Base-by-base conservation (phyloP, 23 red algal species). In the Cyanidioschyzon merolae region DNA sequence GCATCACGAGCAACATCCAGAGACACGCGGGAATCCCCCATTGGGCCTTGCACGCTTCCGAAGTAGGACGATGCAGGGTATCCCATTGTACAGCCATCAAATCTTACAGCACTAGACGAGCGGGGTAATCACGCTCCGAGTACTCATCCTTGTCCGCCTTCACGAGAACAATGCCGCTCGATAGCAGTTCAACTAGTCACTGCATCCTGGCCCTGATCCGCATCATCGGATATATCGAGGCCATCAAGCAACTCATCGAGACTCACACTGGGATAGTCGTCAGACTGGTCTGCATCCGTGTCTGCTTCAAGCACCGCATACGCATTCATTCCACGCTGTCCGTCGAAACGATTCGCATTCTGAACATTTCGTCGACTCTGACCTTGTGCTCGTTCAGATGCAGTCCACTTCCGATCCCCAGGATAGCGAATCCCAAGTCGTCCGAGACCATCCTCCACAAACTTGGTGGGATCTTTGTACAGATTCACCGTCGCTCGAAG, bases 161-260 rank as follows among this genome's bases (percentile, higher is more conserved):
- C n/a, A n/a, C n/a, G n/a, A n/a, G n/a, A n/a, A n/a, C n/a, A n/a
- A n/a, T n/a, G n/a, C n/a, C n/a, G n/a, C n/a, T n/a, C n/a, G n/a
- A n/a, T n/a, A n/a, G n/a, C n/a, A n/a, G n/a, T n/a, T n/a, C n/a
- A n/a, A n/a, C n/a, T n/a, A n/a, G n/a, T n/a, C n/a, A n/a, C n/a
- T n/a, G n/a, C n/a, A n/a, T n/a, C n/a, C n/a, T n/a, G n/a, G n/a
- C n/a, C n/a, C n/a, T n/a, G n/a, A n/a, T 54, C 45, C 45, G 45
- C 45, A 54, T 54, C 45, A 21, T 21, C 45, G 45, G 7, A 39
- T 34, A 98, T 37, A 40, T 80, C 79, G 35, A 98, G 84, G 0
- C 86, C 88, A 74, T 98, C 94, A 18, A 98, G 77, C 67, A 98
- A 74, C 45, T 98, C 94, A 37, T 91, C 88, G 34, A 98, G 58